These are phyloP conservation scores for Symbiotaphrina buchneri DNA, from an alignment of 495 filamentous ascomycete genomes.

Conservation along the genomic window DNA sequence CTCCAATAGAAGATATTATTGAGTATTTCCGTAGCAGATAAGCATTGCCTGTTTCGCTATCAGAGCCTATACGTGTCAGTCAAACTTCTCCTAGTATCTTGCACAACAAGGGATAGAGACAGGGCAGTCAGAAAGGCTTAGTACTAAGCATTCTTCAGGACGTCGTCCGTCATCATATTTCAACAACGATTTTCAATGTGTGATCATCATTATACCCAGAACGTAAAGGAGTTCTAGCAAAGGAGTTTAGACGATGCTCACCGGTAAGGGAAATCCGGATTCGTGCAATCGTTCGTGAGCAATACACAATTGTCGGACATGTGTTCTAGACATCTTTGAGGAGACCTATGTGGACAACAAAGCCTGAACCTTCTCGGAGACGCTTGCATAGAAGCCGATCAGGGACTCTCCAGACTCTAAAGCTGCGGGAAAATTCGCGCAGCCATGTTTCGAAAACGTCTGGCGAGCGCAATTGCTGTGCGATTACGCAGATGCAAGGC, in stretches of 20 bases:
- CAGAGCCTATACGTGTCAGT: constrained; percentile 1
- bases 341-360: constrained; percentile 43
- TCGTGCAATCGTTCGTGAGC: too few relatives aligned
- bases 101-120: too few relatives aligned
- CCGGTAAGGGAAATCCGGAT: too few relatives aligned
- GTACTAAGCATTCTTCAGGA: not conserved
- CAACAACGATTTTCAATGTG: not conserved
- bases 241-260: too few relatives aligned
- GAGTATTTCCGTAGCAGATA: too few relatives aligned
- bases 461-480: constrained; percentile 64
- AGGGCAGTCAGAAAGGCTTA: not conserved
- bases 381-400: constrained; percentile 30
- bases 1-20: too few relatives aligned
- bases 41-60: not conserved
- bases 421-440: constrained; percentile 33
- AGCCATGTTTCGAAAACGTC: constrained; percentile 78
- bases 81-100: not conserved
- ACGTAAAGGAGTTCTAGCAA: not conserved
- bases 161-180: not conserved
- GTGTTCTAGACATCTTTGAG: constrained; percentile 11
- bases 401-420: constrained; percentile 59
- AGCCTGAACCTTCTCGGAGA: constrained; percentile 35
- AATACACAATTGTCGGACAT: not conserved
- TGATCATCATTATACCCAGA: not conserved
- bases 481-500: constrained; percentile 48